Percentiles rank a stretch among this genome's conserved stretches.
Evolutionary conservation across 2,329 filamentous ascomycete genomes (phyloP).

Genomic region (Elsinoe australis): DNA sequence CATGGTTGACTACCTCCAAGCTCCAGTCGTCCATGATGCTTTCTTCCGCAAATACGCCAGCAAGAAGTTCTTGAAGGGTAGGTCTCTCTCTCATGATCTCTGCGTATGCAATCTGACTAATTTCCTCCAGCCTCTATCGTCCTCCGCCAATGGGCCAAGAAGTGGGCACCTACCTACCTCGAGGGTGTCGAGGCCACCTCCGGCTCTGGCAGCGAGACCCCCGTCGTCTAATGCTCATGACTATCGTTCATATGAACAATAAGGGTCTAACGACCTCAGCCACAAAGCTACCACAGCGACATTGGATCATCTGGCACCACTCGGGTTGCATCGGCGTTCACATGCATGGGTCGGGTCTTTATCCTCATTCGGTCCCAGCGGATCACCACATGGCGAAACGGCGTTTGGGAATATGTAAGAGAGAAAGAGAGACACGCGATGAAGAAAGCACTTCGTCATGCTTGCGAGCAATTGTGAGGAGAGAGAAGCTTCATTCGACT

Average conservation of each 20-base stretch:
- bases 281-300: neutral
- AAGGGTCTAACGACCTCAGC: neutral
- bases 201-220: conserved; percentile 14
- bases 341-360: conserved; percentile 3
- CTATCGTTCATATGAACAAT: too few relatives aligned
- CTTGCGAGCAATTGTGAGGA: too few relatives aligned
- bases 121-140: conserved; percentile 67
- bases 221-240: conserved; percentile 4
- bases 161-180: conserved; percentile 32
- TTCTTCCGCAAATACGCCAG: conserved; percentile 99
- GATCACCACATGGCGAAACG: conserved; percentile 10
- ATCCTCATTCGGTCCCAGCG: neutral
- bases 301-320: conserved; percentile 5
- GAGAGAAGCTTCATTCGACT: neutral
- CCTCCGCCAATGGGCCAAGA: conserved; percentile 84
- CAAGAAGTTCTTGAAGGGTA: conserved; percentile 99
- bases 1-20: conserved; percentile 93
- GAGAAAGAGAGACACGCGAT: too few relatives aligned
- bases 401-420: too few relatives aligned
- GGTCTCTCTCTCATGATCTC: conserved; percentile 33
- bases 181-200: conserved; percentile 21
- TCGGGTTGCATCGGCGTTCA: conserved; percentile 2
- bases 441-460: too few relatives aligned
- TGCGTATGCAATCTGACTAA: conserved; percentile 24
- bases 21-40: conserved; percentile 85